phyloP scores from a whole-genome alignment of 139 green algal genomes.

The Chlamydomonas eustigma region DNA sequence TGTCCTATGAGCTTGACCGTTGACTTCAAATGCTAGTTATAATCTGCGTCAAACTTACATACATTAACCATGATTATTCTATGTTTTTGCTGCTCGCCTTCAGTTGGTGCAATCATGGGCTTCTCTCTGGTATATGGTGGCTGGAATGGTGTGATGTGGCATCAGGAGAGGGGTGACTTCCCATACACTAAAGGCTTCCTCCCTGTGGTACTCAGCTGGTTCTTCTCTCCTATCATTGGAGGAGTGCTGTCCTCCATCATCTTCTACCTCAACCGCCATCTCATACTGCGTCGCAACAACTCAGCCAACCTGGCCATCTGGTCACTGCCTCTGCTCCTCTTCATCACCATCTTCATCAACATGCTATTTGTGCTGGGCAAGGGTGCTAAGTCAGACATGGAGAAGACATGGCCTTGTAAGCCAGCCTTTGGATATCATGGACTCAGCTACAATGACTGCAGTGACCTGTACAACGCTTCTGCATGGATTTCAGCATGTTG shows the following conservation, averaged over 20 bases:
- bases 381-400: constrained; percentile 7
- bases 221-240: constrained; percentile 32
- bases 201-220: constrained; percentile 26
- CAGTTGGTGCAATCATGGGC: constrained; percentile 41
- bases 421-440: background rate
- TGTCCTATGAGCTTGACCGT: background rate
- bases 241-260: constrained; percentile 19
- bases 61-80: too few relatives aligned
- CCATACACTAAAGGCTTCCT: constrained; percentile 12
- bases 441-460: constrained; percentile 12
- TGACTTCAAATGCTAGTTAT: too few relatives aligned
- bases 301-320: constrained; percentile 27
- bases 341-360: constrained; percentile 43
- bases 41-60: too few relatives aligned
- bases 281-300: constrained; percentile 34
- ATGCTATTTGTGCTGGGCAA: constrained; percentile 37
- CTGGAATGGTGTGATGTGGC: constrained; percentile 23
- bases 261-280: constrained; percentile 16
- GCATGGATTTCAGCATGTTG: constrained; percentile 10
- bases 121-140: constrained; percentile 37
- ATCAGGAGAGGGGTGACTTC: constrained; percentile 19
- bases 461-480: constrained; percentile 9
- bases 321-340: constrained; percentile 32
- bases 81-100: background rate
- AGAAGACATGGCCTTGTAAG: constrained; percentile 1